Percentiles rank a stretch among this genome's conserved stretches.
phyloP scores from a whole-genome alignment of 2,329 filamentous ascomycete species.

The Bipolaris sorokiniana region DNA sequence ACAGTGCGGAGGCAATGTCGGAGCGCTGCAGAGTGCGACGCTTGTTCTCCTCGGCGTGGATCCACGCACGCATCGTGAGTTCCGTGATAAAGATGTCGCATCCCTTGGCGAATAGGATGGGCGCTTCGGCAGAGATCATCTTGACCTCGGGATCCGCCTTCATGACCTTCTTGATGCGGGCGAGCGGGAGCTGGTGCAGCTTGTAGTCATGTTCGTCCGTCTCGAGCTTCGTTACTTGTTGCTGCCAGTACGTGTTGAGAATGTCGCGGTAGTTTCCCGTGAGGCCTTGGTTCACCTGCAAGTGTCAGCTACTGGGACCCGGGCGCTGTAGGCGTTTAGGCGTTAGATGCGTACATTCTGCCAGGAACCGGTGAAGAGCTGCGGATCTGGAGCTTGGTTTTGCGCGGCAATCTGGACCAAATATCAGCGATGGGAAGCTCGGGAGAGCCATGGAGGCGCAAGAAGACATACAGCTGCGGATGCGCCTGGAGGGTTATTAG shows the following conservation, averaged over 20 bases:
- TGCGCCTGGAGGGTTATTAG: slow-evolving; percentile 60
- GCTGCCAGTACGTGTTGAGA: slow-evolving; percentile 98
- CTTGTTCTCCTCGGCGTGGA: slow-evolving; percentile 99
- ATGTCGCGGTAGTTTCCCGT: slow-evolving; percentile 95
- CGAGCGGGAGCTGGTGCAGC: slow-evolving; percentile 91
- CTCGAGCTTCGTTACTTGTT: slow-evolving; percentile 94
- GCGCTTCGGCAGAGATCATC: slow-evolving; percentile 99
- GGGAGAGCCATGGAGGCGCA: slow-evolving; percentile 21
- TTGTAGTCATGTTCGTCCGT: slow-evolving; percentile 98
- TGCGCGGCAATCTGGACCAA: slow-evolving; percentile 76
- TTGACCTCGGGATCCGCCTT: slow-evolving; percentile 99
- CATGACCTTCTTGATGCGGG: slow-evolving; percentile 99
- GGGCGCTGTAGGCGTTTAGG: neutral
- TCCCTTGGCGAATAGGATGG: slow-evolving; percentile 96
- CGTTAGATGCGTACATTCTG: slow-evolving; percentile 70
- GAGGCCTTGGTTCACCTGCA: slow-evolving; percentile 90
- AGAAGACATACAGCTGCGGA: slow-evolving; percentile 67
- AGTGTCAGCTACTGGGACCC: slow-evolving; percentile 29
- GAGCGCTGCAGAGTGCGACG: slow-evolving; percentile 91
- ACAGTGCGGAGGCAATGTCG: slow-evolving; percentile 92
- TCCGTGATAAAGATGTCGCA: slow-evolving; percentile 99
- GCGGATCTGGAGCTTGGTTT: slow-evolving; percentile 84
- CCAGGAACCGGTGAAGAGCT: slow-evolving; percentile 94
- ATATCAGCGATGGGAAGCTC: slow-evolving; percentile 36
- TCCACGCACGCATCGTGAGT: slow-evolving; percentile 99